phyloP scores from a whole-genome alignment of 805 yeast species.

The Saccharomycopsis babjevae region DNA sequence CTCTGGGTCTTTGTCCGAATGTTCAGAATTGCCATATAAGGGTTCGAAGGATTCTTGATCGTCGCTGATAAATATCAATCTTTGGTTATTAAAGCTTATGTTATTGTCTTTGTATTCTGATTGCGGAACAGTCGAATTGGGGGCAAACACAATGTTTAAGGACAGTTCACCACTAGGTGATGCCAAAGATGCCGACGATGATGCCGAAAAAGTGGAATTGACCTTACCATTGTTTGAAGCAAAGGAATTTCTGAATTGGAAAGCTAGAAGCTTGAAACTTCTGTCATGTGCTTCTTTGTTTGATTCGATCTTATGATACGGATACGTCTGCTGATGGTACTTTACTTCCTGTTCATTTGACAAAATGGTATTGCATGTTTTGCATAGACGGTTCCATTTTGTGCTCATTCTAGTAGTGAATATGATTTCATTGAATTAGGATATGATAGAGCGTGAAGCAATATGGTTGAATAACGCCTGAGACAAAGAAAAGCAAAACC shows the following conservation, averaged over 20 bases:
- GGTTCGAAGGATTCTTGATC: conserved; percentile 15
- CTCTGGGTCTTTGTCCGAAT: not conserved
- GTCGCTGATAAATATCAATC: conserved; percentile 12
- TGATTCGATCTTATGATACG: conserved; percentile 7
- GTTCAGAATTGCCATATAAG: conserved; percentile 8
- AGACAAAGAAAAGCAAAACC: too few relatives aligned
- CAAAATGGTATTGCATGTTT: conserved; percentile 11
- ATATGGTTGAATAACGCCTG: not conserved
- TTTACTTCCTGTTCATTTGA: not conserved
- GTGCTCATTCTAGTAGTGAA: not conserved
- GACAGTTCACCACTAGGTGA: not conserved
- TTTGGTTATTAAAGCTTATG: conserved; percentile 1
- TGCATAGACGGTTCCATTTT: conserved; percentile 15
- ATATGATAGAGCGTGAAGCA: not conserved
- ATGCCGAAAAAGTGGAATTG: not conserved
- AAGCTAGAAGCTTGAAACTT: conserved; percentile 4
- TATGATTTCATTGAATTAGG: not conserved
- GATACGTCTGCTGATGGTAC: conserved; percentile 1
- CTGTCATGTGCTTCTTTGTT: conserved; percentile 12
- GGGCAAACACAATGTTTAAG: conserved; percentile 7
- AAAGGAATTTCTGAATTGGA: conserved; percentile 3
- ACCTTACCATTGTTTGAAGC: not conserved
- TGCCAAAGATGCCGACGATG: not conserved
- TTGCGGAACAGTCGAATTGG: conserved; percentile 7
- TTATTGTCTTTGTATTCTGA: conserved; percentile 8